phyloP scores from a whole-genome alignment of 768 basidiomycete species.

The Mrakia gelida region DNA sequence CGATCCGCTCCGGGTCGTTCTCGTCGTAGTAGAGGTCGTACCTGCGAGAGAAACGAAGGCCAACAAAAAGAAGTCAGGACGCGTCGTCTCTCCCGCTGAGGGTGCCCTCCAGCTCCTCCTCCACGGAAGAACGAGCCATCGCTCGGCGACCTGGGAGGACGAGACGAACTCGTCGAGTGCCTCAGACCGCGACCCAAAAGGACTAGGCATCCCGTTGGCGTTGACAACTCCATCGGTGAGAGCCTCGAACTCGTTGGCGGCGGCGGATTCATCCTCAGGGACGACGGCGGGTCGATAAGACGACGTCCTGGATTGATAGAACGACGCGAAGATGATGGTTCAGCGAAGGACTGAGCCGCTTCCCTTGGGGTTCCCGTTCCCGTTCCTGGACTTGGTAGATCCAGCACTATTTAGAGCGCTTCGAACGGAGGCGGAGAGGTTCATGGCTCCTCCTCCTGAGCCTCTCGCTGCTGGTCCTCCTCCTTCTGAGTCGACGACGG shows the following conservation, averaged over 20 bases:
- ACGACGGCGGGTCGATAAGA: not conserved
- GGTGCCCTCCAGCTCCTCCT: not conserved
- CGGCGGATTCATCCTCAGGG: too few relatives aligned
- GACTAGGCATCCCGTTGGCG: not conserved
- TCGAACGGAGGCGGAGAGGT: conserved; percentile 3
- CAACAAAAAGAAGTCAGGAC: not conserved
- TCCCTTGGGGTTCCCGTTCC: not conserved
- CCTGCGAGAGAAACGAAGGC: not conserved
- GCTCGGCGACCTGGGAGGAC: not conserved
- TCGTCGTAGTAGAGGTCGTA: conserved; percentile 28
- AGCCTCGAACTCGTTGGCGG: not conserved
- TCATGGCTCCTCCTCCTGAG: not conserved
- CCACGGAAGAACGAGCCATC: not conserved
- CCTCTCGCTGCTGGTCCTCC: conserved; percentile 8
- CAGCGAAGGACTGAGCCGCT: conserved; percentile 17
- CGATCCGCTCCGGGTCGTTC: not conserved
- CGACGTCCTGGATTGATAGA: conserved; percentile 14
- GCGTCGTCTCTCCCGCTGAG: not conserved
- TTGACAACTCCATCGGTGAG: conserved; percentile 15
- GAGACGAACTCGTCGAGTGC: conserved; percentile 1
- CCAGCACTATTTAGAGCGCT: conserved; percentile 13
- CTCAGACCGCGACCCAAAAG: not conserved
- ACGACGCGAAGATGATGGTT: conserved; percentile 18
- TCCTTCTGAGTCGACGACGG: not conserved
- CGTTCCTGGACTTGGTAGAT: not conserved